Evolutionary conservation across 768 basidiomycete genomes (phyloP).

Genomic region (Pleurotus salmoneostramineus): DNA sequence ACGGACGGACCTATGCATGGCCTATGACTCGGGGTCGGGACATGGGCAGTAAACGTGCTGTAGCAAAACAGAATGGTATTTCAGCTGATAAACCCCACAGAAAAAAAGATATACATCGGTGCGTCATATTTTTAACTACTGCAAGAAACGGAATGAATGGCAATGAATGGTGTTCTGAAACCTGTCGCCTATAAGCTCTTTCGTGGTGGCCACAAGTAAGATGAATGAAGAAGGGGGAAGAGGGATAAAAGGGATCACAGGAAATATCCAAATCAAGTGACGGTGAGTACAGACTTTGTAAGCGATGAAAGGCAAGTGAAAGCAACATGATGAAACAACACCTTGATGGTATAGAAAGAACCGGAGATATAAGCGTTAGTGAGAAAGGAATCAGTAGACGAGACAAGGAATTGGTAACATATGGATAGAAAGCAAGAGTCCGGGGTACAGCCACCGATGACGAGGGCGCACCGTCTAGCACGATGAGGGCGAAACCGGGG

Average conservation of each 20-base stretch:
- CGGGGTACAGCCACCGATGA: constrained; percentile 7
- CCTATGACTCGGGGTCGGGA: too few relatives aligned
- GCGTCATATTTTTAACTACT: too few relatives aligned
- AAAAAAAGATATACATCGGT: too few relatives aligned
- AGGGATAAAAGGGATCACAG: background rate
- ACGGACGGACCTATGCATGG: too few relatives aligned
- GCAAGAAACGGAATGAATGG: background rate
- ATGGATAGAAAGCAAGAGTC: constrained; percentile 11
- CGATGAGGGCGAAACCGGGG: constrained; percentile 16
- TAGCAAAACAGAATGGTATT: background rate
- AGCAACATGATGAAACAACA: constrained; percentile 8
- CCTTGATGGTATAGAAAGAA: constrained; percentile 9
- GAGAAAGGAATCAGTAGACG: background rate
- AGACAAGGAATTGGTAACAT: constrained; percentile 13
- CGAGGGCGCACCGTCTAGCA: constrained; percentile 12
- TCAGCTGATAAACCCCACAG: too few relatives aligned
- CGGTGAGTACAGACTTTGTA: constrained; percentile 5
- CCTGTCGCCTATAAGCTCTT: too few relatives aligned
- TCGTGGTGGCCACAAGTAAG: too few relatives aligned
- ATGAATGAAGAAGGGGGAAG: too few relatives aligned
- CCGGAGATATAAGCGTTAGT: constrained; percentile 7
- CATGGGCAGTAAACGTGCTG: too few relatives aligned
- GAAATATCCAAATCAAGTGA: constrained; percentile 6
- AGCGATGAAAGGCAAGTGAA: constrained; percentile 8
- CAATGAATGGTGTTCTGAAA: too few relatives aligned